A percentile compares a stretch with the other conserved stretches of the same genome.
Conservation (phyloP, 1,139 yeast genomes). For the Debaryomyces psychrophilus region DNA sequence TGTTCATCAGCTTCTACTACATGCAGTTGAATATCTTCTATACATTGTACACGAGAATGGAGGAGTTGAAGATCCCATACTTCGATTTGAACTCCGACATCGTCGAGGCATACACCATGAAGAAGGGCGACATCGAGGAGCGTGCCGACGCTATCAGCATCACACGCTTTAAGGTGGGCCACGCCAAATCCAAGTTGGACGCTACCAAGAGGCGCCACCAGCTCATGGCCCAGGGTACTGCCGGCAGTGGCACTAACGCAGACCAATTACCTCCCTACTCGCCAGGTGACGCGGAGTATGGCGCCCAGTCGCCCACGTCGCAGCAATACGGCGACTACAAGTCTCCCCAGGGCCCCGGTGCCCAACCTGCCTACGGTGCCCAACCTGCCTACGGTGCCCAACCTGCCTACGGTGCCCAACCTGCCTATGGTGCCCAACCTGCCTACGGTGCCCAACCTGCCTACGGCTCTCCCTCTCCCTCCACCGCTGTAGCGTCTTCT, state of each 20-base stretch:
- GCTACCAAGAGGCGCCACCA: conserved; percentile 79
- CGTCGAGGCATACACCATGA: conserved; percentile 71
- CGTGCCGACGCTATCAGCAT: conserved; percentile 82
- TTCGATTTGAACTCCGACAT: conserved; percentile 86
- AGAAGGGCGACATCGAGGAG: conserved; percentile 91
- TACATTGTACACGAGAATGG: conserved; percentile 87
- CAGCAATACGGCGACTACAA: conserved; percentile 26
- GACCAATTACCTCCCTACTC: conserved; percentile 35
- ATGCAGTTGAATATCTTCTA: conserved; percentile 97
- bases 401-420: conserved; percentile 20
- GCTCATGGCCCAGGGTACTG: conserved; percentile 35
- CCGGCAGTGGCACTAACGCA: conserved; percentile 27
- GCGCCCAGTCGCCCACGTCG: conserved; percentile 17
- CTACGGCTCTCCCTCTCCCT: conserved; percentile 23
- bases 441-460: conserved; percentile 10
- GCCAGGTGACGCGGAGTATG: conserved; percentile 24
- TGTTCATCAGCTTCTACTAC: conserved; percentile 90
- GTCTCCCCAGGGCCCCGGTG: conserved; percentile 20
- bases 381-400: conserved; percentile 22
- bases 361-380: conserved; percentile 26
- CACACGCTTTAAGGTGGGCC: conserved; percentile 88
- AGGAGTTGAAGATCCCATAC: conserved; percentile 94
- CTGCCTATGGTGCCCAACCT: conserved; percentile 20
- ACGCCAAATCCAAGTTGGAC: conserved; percentile 81
- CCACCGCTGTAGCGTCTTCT: conserved; percentile 42